Conservation (phyloP, 1,284 basidiomycete genomes). For the Abortiporus biennis region DNA sequence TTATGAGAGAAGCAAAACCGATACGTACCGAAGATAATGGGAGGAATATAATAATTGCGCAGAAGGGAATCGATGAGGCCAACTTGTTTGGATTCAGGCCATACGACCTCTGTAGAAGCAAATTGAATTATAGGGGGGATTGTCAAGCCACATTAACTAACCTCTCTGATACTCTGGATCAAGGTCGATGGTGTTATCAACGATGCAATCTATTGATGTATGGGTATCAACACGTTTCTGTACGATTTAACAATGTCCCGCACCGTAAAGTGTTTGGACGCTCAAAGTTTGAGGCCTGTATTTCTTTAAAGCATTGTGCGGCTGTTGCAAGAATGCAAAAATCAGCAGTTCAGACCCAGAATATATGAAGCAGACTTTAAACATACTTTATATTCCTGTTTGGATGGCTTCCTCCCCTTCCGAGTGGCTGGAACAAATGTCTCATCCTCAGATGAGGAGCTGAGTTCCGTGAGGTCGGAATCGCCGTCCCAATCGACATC, state of each 20-base stretch:
- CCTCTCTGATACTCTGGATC: conserved; percentile 52
- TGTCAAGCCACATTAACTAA: conserved; percentile 14
- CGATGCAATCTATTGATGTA: conserved; percentile 35
- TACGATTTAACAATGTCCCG: too few relatives aligned
- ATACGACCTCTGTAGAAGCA: conserved; percentile 37
- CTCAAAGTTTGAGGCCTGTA: too few relatives aligned
- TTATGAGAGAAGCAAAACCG: neutral
- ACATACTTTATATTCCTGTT: conserved; percentile 11
- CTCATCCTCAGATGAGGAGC: conserved; percentile 28
- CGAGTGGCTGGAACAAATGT: conserved; percentile 22
- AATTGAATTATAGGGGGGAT: neutral
- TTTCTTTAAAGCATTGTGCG: too few relatives aligned
- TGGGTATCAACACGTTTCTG: conserved; percentile 8
- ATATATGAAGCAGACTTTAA: too few relatives aligned
- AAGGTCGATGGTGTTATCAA: conserved; percentile 37
- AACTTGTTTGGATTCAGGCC: conserved; percentile 40
- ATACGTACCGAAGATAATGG: conserved; percentile 48
- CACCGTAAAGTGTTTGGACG: too few relatives aligned
- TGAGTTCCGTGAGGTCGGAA: conserved; percentile 40
- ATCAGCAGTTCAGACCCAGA: too few relatives aligned
- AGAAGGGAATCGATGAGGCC: conserved; percentile 36
- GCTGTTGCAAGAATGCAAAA: too few relatives aligned
- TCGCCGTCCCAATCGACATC: too few relatives aligned
- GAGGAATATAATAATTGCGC: conserved; percentile 40
- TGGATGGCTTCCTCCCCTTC: conserved; percentile 17